These are phyloP conservation scores for Xylona heveae DNA, from an alignment of 495 filamentous ascomycete genomes.

Conservation along the genomic window DNA sequence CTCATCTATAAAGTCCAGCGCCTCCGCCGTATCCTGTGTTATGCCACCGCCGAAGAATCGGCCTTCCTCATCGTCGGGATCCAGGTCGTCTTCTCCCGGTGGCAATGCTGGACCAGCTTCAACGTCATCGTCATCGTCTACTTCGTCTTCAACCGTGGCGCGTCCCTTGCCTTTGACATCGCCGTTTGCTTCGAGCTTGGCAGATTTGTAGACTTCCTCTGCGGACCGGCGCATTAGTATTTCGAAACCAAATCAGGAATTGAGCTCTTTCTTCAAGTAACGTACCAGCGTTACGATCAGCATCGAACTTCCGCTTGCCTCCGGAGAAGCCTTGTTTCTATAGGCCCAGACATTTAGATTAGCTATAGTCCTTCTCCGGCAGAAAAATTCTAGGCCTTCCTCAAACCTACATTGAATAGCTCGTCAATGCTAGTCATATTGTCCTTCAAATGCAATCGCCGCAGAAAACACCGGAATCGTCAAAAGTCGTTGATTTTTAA, in stretches of 20 bases:
- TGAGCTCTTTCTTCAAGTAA: constrained; percentile 5
- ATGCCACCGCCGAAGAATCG: constrained; percentile 92
- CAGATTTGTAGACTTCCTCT: constrained; percentile 77
- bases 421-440: constrained; percentile 63
- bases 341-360: neutral
- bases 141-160: constrained; percentile 35
- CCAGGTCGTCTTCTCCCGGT: constrained; percentile 34
- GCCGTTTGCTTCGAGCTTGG: constrained; percentile 40
- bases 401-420: constrained; percentile 49
- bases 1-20: constrained; percentile 75
- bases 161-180: constrained; percentile 40
- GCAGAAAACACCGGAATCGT: no score
- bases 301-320: constrained; percentile 61
- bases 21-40: constrained; percentile 54
- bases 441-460: no score
- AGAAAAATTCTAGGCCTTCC: constrained; percentile 29
- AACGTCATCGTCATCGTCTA: constrained; percentile 33
- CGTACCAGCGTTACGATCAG: constrained; percentile 47
- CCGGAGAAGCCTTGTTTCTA: constrained; percentile 23
- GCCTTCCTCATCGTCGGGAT: constrained; percentile 67
- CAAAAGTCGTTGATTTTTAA: no score
- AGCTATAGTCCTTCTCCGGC: constrained; percentile 1
- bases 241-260: no score
- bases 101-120: constrained; percentile 50
- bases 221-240: no score